Evolutionary conservation across 2,329 filamentous ascomycete species (phyloP).

Genomic region (Pseudogymnoascus sp.): DNA sequence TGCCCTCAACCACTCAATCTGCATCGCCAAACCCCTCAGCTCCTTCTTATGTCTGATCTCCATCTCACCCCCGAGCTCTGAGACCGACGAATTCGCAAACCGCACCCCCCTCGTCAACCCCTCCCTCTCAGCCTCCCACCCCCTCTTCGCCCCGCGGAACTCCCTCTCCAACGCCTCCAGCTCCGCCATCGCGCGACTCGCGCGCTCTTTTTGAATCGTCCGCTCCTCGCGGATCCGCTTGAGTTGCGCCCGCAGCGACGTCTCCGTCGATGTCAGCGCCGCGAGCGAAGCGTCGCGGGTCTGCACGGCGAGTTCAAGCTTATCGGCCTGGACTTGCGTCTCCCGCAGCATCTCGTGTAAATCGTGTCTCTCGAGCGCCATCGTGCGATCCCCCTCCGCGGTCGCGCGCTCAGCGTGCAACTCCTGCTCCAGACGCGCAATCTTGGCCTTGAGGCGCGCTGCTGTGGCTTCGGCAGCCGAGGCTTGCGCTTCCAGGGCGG

Average conservation of each 20-base stretch:
- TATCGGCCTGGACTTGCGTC: constrained; percentile 55
- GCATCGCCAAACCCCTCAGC: constrained; percentile 73
- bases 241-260: constrained; percentile 56
- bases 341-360: constrained; percentile 53
- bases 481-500: constrained; percentile 28
- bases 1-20: constrained; percentile 85
- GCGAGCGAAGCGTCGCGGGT: constrained; percentile 61
- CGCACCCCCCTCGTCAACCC: constrained; percentile 32
- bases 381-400: constrained; percentile 47
- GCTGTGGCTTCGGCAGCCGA: constrained; percentile 39
- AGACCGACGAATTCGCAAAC: constrained; percentile 32
- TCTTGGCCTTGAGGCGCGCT: constrained; percentile 41
- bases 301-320: constrained; percentile 63
- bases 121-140: constrained; percentile 38
- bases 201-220: constrained; percentile 31
- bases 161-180: constrained; percentile 29
- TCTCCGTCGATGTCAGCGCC: constrained; percentile 46
- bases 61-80: constrained; percentile 31
- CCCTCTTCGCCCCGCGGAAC: constrained; percentile 33
- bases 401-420: constrained; percentile 48
- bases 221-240: constrained; percentile 61
- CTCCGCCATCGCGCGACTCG: constrained; percentile 18
- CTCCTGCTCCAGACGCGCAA: constrained; percentile 36
- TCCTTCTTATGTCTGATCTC: constrained; percentile 66
- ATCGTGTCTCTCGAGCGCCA: constrained; percentile 49